Conservation (phyloP, 495 filamentous ascomycete genomes). For the Daldinia vernicosa region DNA sequence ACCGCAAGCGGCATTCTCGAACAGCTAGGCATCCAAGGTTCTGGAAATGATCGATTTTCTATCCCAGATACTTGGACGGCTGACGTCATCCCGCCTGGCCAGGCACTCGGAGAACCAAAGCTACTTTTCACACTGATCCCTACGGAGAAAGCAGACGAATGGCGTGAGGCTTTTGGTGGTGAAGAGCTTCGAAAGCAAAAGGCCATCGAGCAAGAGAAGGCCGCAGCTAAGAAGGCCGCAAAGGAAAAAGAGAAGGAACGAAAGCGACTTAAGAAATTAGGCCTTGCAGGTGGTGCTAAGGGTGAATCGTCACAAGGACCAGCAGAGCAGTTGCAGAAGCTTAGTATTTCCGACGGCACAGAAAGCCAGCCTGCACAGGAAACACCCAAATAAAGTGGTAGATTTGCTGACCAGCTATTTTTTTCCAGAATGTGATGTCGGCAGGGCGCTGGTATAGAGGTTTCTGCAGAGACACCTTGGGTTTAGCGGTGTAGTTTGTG, state of each 20-base stretch:
- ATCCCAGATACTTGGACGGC: slow-evolving; percentile 80
- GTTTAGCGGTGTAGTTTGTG: slow-evolving; percentile 19
- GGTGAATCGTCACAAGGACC: slow-evolving; percentile 43
- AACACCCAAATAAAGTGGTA: slow-evolving; percentile 6
- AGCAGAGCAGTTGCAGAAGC: slow-evolving; percentile 36
- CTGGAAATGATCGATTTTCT: slow-evolving; percentile 62
- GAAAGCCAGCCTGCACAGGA: background rate
- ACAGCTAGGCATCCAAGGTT: slow-evolving; percentile 63
- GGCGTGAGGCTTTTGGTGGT: slow-evolving; percentile 79
- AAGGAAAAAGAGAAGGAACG: slow-evolving; percentile 59
- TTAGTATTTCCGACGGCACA: slow-evolving; percentile 20
- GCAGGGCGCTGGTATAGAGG: slow-evolving; percentile 43
- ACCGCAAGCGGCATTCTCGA: slow-evolving; percentile 77
- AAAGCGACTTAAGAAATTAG: slow-evolving; percentile 61
- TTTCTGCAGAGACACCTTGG: slow-evolving; percentile 28
- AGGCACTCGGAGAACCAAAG: slow-evolving; percentile 81
- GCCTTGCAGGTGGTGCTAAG: slow-evolving; percentile 41
- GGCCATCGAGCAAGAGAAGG: slow-evolving; percentile 53
- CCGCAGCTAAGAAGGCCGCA: slow-evolving; percentile 68
- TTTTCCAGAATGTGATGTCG: slow-evolving; percentile 12
- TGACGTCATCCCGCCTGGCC: slow-evolving; percentile 69
- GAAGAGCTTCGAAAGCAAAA: slow-evolving; percentile 58
- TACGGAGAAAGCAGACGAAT: slow-evolving; percentile 80
- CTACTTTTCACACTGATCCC: slow-evolving; percentile 89
- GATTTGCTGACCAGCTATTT: background rate